Base-by-base conservation (phyloP, 352 stramenopile species). In the Globisporangium spiculum region DNA sequence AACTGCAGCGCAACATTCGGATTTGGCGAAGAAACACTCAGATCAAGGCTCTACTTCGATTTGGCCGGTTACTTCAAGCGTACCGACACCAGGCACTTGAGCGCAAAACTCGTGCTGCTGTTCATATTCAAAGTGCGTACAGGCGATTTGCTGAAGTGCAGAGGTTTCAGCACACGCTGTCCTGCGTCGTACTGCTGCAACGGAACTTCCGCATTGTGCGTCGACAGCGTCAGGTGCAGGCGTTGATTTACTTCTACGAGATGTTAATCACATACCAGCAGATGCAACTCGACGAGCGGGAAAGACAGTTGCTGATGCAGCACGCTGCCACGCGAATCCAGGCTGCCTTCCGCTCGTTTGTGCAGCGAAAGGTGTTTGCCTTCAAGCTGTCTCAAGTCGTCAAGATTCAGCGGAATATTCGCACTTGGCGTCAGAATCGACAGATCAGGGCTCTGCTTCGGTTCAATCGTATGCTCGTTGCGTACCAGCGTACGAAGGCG, bases 201-300 rank as follows among this genome's bases (percentile, higher is more conserved):
- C 74, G 74, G 41, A 88, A 78, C 67, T 55, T 78, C 41, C 74
- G 76, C 14, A 61, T 73, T 14, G 85, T 79, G 74, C 80, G 76
- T 66, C 67, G 69, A 8, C 74, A 67, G 26, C 66, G 69, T 6
- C 78, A 80, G 4, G 24, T 88, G 22, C 36, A 67, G 30, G 76
- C 64, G 34, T 55, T 88, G 38, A 70, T 63, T 38, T 63, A 69
- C 7, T 84, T 83, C 36, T 72, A 86, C 65, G 73, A 72, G 4
- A 68, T 81, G 69, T 26, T 82, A 18, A 73, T 76, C 44, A 75
- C 22, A 22, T 87, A 84, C 54, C 68, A 74, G 30, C 55, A 52
- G 48, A 83, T 79, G 71, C 67, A 63, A 54, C 68, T 66, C 18
- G 72, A 68, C 26, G 68, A 76, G 65, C 61, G 68, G 24, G 80